Evolutionary conservation across 164 flowering plant species (phyloP).

Genomic region (Berberis thunbergii): DNA sequence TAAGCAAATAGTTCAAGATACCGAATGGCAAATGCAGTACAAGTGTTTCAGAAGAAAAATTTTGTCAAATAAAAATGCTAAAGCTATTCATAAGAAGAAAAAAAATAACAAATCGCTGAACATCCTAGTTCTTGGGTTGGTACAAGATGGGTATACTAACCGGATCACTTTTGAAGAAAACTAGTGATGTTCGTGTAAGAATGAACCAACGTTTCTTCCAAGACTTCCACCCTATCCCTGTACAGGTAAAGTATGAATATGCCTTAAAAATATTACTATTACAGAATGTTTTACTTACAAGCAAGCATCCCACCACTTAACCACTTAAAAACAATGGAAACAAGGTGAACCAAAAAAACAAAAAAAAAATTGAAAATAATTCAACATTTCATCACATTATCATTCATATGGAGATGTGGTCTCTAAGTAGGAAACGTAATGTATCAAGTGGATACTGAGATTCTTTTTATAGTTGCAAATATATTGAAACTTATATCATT

Average conservation of each 20-base stretch:
- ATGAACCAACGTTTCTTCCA: slow-evolving; percentile 99
- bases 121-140: neutral
- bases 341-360: neutral
- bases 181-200: slow-evolving; percentile 88
- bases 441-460: too few relatives aligned
- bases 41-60: too few relatives aligned
- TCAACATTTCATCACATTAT: too few relatives aligned
- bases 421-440: too few relatives aligned
- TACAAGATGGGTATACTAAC: slow-evolving; percentile 37
- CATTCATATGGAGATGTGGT: too few relatives aligned
- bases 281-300: too few relatives aligned
- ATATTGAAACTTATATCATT: too few relatives aligned
- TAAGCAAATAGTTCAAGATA: too few relatives aligned
- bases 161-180: slow-evolving; percentile 97
- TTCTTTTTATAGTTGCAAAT: too few relatives aligned
- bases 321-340: neutral
- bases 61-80: neutral
- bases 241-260: slow-evolving; percentile 5
- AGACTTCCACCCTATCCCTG: slow-evolving; percentile 97
- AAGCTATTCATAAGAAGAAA: neutral
- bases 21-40: neutral
- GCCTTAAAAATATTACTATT: neutral
- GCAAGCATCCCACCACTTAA: neutral
- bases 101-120: neutral
- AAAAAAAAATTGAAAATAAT: too few relatives aligned